Conservation (phyloP, 1,284 basidiomycete genomes). For the Cryptococcus floricola region DNA sequence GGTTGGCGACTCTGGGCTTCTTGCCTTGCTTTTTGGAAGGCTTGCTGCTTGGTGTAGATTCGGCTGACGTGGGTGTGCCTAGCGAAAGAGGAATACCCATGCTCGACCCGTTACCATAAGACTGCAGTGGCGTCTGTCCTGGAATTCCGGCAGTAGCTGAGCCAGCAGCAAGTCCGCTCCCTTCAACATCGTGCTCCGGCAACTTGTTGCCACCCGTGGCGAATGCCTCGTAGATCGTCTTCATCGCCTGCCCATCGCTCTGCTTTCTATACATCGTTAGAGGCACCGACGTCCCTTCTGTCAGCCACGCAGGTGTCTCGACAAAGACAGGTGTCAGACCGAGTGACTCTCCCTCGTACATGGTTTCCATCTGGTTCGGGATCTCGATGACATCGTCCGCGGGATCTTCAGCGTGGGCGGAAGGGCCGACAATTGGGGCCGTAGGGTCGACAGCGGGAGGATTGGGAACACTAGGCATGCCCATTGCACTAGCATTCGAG, state of each 20-base stretch:
- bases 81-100: neutral
- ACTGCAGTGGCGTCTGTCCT: neutral
- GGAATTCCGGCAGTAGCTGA: neutral
- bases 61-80: neutral
- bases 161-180: neutral
- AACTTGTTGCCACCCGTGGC: slow-evolving; percentile 1
- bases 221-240: slow-evolving; percentile 30
- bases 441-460: slow-evolving; percentile 2
- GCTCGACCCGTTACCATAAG: neutral
- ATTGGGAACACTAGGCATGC: neutral
- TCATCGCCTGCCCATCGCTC: slow-evolving; percentile 25
- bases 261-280: slow-evolving; percentile 31
- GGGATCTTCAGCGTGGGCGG: slow-evolving; percentile 2
- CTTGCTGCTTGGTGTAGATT: neutral
- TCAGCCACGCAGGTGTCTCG: slow-evolving; percentile 34
- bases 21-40: neutral
- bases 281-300: slow-evolving; percentile 20
- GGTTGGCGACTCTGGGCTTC: neutral
- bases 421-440: slow-evolving; percentile 5
- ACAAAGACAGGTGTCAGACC: slow-evolving; percentile 26
- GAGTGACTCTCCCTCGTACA: slow-evolving; percentile 27
- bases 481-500: neutral
- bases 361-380: slow-evolving; percentile 18
- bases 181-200: neutral
- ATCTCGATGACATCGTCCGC: slow-evolving; percentile 21